Base-by-base conservation (phyloP, 306 rosid species). In the Begonia loranthoides region DNA sequence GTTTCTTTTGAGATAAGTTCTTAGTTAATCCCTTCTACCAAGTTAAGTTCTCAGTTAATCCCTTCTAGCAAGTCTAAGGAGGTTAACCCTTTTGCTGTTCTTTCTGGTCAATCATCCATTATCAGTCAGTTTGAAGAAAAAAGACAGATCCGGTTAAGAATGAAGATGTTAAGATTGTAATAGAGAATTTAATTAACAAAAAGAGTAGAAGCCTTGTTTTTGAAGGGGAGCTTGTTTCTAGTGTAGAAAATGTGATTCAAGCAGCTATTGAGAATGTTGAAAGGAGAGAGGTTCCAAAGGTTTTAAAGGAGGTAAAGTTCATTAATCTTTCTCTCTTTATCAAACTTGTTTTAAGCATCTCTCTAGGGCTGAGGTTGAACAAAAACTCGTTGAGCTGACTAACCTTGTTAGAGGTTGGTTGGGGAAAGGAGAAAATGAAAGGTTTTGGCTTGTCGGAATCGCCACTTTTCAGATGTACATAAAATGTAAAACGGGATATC, bases 391-490 rank as follows among this genome's bases (percentile, higher is more conserved):
- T 50, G 96, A 92, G 62, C 66, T 92, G 1, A 78, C 60, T 51
- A 66, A 33, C 50, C 53, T 66, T 22, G 70, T 53, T 54, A 78
- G 58, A 34, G 63, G 59, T 15, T 52, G 59, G 54, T 34, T 59
- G 46, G 56, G 64, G 10, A 86, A 78, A 76, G 94, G 94, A 53
- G 67, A 76, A 55, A 69, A 52, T 57, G 79, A 60, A 44, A 80
- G 59, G 73, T 66, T 92, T 64, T 80, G 88, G 94, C 57, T 92
- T 13, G 57, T 92, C 71, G 92, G 88, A 21, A 66, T 92, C 60
- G 88, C 99, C 4, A 86, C 80, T 71, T 92, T 83, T 48, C 88
- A 83, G 61, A 81, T 78, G 55, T 92, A 80, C 62, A 83, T 80
- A 84, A 78, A 71, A 70, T 80, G 96, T 58, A 80, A 86, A 74